Evolutionary conservation across 495 filamentous ascomycete genomes (phyloP).

Genomic region (Penicillium crystallinum): DNA sequence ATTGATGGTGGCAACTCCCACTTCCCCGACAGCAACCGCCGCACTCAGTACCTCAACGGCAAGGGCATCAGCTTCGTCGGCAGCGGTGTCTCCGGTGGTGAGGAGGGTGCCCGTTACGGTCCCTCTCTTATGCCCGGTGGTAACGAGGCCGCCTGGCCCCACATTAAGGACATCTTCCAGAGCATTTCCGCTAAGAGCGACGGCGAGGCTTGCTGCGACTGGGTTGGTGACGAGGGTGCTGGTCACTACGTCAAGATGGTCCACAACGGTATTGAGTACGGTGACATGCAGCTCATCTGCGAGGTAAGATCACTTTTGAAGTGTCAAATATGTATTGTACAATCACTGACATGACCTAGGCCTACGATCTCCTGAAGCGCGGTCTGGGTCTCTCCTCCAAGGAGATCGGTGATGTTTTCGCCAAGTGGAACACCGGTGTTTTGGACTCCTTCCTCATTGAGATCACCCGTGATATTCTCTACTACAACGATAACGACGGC

Average conservation of each 20-base stretch:
- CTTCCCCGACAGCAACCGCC: conserved; percentile 97
- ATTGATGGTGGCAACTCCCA: conserved; percentile 99
- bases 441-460: conserved; percentile 99
- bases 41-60: conserved; percentile 70
- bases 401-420: conserved; percentile 92
- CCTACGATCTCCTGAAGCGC: conserved; percentile 99
- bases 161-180: conserved; percentile 99
- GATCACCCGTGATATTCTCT: conserved; percentile 96
- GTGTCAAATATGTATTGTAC: background rate
- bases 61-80: conserved; percentile 97
- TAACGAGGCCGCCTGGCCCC: conserved; percentile 95
- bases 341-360: conserved; percentile 45
- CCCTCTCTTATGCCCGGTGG: conserved; percentile 98
- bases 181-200: conserved; percentile 95
- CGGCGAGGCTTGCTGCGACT: conserved; percentile 95
- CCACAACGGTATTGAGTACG: conserved; percentile 99
- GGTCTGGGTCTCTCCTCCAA: conserved; percentile 77
- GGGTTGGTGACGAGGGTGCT: conserved; percentile 98
- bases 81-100: conserved; percentile 95
- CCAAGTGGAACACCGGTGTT: conserved; percentile 97
- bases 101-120: conserved; percentile 97
- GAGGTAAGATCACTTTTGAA: conserved; percentile 56
- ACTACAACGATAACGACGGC: conserved; percentile 92
- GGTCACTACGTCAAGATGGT: conserved; percentile 99
- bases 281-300: conserved; percentile 99